Base-by-base conservation (phyloP, 352 stramenopile genomes). In the Phytophthora litchii region DNA sequence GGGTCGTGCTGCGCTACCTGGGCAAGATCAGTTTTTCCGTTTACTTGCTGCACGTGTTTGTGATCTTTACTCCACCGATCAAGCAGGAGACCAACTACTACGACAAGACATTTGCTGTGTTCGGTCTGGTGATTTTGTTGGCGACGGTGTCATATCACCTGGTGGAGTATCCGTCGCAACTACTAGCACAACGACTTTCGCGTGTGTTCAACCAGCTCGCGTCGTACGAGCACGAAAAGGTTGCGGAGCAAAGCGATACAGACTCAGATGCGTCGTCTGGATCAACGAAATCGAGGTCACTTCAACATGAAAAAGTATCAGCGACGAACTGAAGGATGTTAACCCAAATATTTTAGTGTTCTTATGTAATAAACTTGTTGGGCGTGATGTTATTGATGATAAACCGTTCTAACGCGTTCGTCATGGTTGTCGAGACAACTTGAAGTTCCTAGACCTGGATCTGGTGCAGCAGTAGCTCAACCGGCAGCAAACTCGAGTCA, bases 391-490 rank as follows among this genome's bases (percentile, higher is more conserved):
- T 47, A 34, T 34, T 35, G 41, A 20, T 8, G 14, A 12, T 20
- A 44, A 13, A 14, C 23, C 9, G 38, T 29, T 45, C 11, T 13
- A n/a, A 29, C 23, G 17, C 8, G 10, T 12, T 12, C 29, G 10
- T 34, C 10, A 34, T 11, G 23, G 5, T 27, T 27, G 23, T 27
- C 3, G 23, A 35, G 17, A 36, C 47, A 19, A 34, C 14, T 21
- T 8, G 12, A 12, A 9, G 36, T 48, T 19, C 8, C 60, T 52
- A 70, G 32, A 52, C 44, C 50, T 81, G 54, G 19, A 91, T 61
- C 56, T 89, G 81, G 31, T 86, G 74, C 17, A 91, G 23, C 47
- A 91, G 42, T 21, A 89, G 62, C 41, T 87, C 77, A 0, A 91
- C 68, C 2, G 76, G 70, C 23, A 79, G 43, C 53, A 94, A 64